Evolutionary conservation across 768 basidiomycete species (phyloP).

Genomic region (Tricholoma terreum): DNA sequence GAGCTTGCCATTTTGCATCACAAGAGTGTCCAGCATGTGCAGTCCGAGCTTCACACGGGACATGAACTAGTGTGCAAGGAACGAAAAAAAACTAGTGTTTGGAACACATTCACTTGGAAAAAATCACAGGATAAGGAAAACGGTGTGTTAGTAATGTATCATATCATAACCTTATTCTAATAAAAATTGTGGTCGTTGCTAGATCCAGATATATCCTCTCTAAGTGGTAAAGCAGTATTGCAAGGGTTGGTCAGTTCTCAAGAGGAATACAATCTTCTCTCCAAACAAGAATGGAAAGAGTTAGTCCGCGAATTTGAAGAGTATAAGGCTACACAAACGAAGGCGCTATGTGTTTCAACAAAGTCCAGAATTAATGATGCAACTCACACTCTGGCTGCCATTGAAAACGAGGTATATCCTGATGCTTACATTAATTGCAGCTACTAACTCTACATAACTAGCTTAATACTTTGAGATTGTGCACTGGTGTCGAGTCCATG

Average conservation of each 20-base stretch:
- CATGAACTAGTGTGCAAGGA: no score
- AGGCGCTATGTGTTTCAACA: no score
- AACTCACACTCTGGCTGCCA: neutral
- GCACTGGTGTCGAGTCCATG: neutral
- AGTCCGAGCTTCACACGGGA: no score
- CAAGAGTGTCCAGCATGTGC: no score
- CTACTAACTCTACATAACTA: neutral
- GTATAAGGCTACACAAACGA: no score
- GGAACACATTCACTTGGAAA: no score
- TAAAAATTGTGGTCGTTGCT: neutral
- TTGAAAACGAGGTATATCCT: neutral
- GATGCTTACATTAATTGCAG: neutral
- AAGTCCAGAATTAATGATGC: no score
- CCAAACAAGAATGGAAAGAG: neutral
- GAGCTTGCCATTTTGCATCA: no score
- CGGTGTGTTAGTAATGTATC: no score
- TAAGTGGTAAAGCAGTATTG: neutral
- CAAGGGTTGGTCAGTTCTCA: conserved; percentile 1
- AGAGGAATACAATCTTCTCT: neutral
- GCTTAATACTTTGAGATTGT: neutral
- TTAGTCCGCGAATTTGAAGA: neutral
- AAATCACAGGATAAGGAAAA: no score
- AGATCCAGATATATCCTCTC: neutral
- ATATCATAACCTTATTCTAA: neutral
- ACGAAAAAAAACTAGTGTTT: no score